Base-by-base conservation (phyloP, 1,284 basidiomycete species). In the Ganoderma leucocontextum region DNA sequence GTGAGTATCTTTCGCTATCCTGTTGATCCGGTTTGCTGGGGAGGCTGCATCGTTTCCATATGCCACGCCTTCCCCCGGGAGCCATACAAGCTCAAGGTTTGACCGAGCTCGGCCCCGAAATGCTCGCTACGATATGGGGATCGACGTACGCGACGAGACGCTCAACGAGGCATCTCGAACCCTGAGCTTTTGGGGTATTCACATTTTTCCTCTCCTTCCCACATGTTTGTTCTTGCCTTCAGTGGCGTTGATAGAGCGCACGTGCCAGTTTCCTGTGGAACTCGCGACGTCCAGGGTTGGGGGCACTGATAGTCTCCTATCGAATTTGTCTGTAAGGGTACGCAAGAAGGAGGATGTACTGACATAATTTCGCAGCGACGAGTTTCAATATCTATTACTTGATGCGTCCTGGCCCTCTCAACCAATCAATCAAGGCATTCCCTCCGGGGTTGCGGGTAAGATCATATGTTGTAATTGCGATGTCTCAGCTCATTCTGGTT, bases 301-400 rank as follows among this genome's bases (percentile, higher is more conserved):
- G 22, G 17, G 29, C 49, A 13, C 44, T 47, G 7, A n/a, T n/a
- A n/a, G n/a, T n/a, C n/a, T n/a, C n/a, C n/a, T n/a, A n/a, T 12
- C 12, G 52, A 33, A 12, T 53, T 15, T 13, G 2, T 41, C 41
- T 17, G 13, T 1, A 2, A 17, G 3, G 12, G 17, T 58, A 38
- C 35, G 3, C 35, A 3, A 13, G 35, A 38, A 1, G 35, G 36
- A 9, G 15, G 38, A 39, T 49, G 0, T 42, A 38, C 58, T 62
- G 59, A 61, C 53, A 15, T 6, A 13, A 7, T 9, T 12, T 29
- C 1, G 36, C 49, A 71, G 70, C 66, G 33, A 63, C 73, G n/a
- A 49, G 52, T 39, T 71, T 71, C 65, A 73, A 73, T 68, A 77
- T 76, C 42, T 77, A 78, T 65, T 78, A 78, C 68, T 60, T 78